Evolutionary conservation across 2,329 filamentous ascomycete genomes (phyloP), one percentile per base, ranked within the genome.

Genomic region (Stagonosporopsis vannaccii): DNA sequence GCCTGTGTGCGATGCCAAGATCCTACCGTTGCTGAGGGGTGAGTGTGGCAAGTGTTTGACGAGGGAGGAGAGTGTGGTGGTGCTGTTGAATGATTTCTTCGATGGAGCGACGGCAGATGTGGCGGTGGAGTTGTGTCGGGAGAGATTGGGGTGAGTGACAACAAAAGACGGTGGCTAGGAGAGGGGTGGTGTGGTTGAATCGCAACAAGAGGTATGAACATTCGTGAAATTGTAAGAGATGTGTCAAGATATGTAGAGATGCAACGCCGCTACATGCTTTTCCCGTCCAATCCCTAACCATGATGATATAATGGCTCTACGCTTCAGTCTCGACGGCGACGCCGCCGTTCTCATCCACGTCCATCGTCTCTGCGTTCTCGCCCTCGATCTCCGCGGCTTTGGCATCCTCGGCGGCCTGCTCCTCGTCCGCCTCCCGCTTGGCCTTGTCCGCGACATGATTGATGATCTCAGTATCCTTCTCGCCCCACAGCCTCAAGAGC

Each of bases 401-500:
- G 8, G 51, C 60, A 7, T 60, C 61, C 11, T 59, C 50, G 23
- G 49, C 53, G 3, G 52, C 62, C 28, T 56, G 51, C 23, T 61
- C 55, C 40, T 58, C 52, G n/a, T 44, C 60, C 11, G 57, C 65
- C 44, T 65, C 68, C 3, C 64, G 61, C 59, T 66, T 70, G n/a
- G 67, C 69, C 59, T 74, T 70, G 11, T 75, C 72, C 8, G 66
- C 65, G 0, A 74, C 71, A 26, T 74, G 69, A 49, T 76, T 76
- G 49, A 72, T 75, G 60, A 96, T 84, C 43, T 97, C 82, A 4
- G 91, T 91, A 0, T 90, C 89, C 25, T 89, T 89, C 67, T 98
- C 94, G 73, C 97, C 96, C 80, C 89, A 99, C 58, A 99, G 82
- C 20, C 95, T 85, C 61, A 98, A 82, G 66, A 98, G 80, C 91